These are phyloP conservation scores for Cytospora chrysosperma DNA, from an alignment of 2,329 filamentous ascomycete species.

Conservation along the genomic window DNA sequence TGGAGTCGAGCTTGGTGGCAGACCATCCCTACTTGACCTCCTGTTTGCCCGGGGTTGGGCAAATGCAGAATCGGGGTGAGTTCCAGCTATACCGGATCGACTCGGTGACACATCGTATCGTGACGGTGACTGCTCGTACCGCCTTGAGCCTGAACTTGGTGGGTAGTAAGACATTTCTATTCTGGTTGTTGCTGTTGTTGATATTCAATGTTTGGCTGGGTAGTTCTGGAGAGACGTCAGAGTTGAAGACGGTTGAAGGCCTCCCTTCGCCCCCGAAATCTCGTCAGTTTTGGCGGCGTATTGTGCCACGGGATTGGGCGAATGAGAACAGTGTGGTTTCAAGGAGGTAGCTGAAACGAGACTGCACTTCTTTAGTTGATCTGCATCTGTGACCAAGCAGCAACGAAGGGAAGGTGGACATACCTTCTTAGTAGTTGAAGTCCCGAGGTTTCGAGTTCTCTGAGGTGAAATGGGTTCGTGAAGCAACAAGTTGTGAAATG, in stretches of 20 bases:
- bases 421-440: not conserved
- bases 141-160: slow-evolving; percentile 11
- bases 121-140: slow-evolving; percentile 8
- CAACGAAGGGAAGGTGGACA: too few species aligned
- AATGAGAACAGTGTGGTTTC: slow-evolving; percentile 1
- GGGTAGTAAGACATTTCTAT: slow-evolving; percentile 11
- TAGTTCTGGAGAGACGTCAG: not conserved
- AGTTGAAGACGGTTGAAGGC: slow-evolving; percentile 25
- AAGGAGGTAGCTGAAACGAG: slow-evolving; percentile 1
- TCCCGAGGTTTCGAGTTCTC: not conserved
- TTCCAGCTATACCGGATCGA: slow-evolving; percentile 28
- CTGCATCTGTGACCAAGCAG: not conserved
- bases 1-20: slow-evolving; percentile 22
- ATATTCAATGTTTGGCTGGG: too few species aligned
- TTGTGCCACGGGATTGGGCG: slow-evolving; percentile 25
- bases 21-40: slow-evolving; percentile 32
- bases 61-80: slow-evolving; percentile 41
- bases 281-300: slow-evolving; percentile 28
- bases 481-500: too few species aligned
- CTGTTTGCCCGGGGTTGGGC: slow-evolving; percentile 36
- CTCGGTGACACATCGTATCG: slow-evolving; percentile 6
- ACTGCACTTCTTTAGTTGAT: not conserved
- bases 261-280: too few species aligned
- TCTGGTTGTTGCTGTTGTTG: slow-evolving; percentile 9
- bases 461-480: too few species aligned